Conservation (phyloP, 148 eudicot species). For the Beta vulgaris region DNA sequence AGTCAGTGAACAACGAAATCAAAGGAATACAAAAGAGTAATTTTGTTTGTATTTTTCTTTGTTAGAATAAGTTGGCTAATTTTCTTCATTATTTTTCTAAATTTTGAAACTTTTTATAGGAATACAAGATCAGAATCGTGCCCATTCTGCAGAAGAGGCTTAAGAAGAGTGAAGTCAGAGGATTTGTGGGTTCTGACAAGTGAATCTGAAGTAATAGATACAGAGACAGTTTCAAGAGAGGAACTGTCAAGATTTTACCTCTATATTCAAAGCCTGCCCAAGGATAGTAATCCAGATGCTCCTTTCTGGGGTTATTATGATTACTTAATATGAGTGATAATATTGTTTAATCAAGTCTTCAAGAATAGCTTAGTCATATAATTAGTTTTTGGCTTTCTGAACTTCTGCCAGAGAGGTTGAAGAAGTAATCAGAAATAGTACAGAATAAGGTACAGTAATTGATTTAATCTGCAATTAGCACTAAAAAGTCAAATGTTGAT, state of each 20-base stretch:
- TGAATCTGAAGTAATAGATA: constrained; percentile 55
- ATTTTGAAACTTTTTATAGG: constrained; percentile 38
- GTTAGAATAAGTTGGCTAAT: not conserved
- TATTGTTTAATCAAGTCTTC: constrained; percentile 16
- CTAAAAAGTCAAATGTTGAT: not conserved
- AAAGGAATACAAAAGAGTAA: too few species aligned
- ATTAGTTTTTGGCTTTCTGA: constrained; percentile 13
- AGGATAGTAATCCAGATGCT: constrained; percentile 55
- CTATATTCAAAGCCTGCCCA: constrained; percentile 64
- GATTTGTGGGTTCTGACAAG: constrained; percentile 82
- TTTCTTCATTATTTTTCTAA: not conserved
- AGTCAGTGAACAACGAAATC: too few species aligned
- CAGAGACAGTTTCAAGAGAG: constrained; percentile 51
- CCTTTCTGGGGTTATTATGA: constrained; percentile 60
- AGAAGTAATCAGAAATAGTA: not conserved
- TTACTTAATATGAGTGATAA: constrained; percentile 45
- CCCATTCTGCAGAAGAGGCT: constrained; percentile 75
- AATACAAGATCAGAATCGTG: constrained; percentile 67
- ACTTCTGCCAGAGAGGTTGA: not conserved
- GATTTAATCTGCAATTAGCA: not conserved
- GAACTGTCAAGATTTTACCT: constrained; percentile 57
- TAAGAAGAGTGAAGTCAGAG: constrained; percentile 66
- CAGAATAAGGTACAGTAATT: constrained; percentile 7
- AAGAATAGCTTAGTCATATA: constrained; percentile 6
- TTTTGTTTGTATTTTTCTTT: not conserved